Evolutionary conservation across 1,139 yeast genomes (phyloP).

Genomic region (Geotrichum restrictum): DNA sequence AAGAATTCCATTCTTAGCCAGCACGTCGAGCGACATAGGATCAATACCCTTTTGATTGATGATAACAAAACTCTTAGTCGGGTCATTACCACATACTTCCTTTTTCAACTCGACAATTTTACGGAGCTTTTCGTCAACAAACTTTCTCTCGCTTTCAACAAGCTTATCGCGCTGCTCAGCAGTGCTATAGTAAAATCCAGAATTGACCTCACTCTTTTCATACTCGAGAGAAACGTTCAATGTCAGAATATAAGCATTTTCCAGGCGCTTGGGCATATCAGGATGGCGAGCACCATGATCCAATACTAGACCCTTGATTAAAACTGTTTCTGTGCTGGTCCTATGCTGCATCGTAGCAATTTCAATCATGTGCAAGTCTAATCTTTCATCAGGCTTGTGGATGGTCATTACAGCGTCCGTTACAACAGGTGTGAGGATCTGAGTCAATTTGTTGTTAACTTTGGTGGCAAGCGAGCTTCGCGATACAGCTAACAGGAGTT

Average conservation of each 20-base stretch:
- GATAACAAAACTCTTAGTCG: constrained; percentile 79
- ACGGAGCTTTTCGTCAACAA: constrained; percentile 87
- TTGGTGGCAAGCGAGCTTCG: constrained; percentile 84
- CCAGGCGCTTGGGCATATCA: constrained; percentile 89
- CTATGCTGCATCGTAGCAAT: constrained; percentile 98
- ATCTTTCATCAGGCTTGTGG: constrained; percentile 49
- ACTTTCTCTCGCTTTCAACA: constrained; percentile 87
- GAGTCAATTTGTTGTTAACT: constrained; percentile 69
- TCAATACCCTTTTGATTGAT: constrained; percentile 98
- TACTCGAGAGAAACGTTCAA: constrained; percentile 92
- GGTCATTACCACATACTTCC: constrained; percentile 76
- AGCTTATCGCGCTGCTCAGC: constrained; percentile 96
- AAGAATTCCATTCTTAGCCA: constrained; percentile 87
- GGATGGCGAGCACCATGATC: constrained; percentile 99
- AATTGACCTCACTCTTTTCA: constrained; percentile 96
- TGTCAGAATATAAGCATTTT: constrained; percentile 78
- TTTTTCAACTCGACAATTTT: constrained; percentile 91
- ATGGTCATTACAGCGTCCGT: constrained; percentile 93
- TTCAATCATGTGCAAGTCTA: constrained; percentile 96
- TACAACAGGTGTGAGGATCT: constrained; percentile 84
- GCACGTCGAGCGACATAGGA: constrained; percentile 92
- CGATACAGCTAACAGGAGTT: constrained; percentile 85
- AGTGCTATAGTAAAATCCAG: constrained; percentile 87
- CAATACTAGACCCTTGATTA: constrained; percentile 82
- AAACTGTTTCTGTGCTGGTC: constrained; percentile 74